Evolutionary conservation across 1,284 basidiomycete genomes (phyloP).

Genomic region (Apiotrichum mycotoxinovorans): DNA sequence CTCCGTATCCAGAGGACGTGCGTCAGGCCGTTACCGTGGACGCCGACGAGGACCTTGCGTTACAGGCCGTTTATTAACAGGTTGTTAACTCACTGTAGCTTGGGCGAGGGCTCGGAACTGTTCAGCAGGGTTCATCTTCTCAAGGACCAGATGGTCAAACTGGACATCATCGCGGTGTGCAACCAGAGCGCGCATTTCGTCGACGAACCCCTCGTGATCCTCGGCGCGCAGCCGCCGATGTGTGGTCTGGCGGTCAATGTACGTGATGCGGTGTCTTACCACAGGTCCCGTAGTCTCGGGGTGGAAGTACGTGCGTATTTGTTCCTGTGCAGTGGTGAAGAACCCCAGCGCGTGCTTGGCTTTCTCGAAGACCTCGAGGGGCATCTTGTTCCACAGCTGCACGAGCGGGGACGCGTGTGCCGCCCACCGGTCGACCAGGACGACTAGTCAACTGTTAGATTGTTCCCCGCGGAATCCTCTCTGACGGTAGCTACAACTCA

Average conservation of each 20-base stretch:
- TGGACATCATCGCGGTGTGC: conserved; percentile 57
- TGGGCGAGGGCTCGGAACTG: conserved; percentile 35
- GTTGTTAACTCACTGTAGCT: background rate
- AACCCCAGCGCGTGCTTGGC: conserved; percentile 20
- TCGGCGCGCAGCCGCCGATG: conserved; percentile 58
- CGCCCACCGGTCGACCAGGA: conserved; percentile 33
- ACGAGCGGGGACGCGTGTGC: conserved; percentile 28
- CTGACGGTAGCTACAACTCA: conserved; percentile 15
- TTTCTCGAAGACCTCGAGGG: conserved; percentile 16
- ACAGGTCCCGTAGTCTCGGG: background rate
- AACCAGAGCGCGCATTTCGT: conserved; percentile 51
- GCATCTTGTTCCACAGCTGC: conserved; percentile 34
- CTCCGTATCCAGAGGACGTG: conserved; percentile 51
- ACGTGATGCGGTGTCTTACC: conserved; percentile 25
- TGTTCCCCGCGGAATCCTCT: background rate
- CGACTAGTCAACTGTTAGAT: conserved; percentile 23
- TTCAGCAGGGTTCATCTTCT: conserved; percentile 43
- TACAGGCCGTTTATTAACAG: background rate
- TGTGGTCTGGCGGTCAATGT: conserved; percentile 32
- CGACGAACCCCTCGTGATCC: conserved; percentile 60
- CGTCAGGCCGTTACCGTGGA: conserved; percentile 50
- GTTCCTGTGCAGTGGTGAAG: conserved; percentile 21
- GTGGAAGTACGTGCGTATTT: conserved; percentile 6
- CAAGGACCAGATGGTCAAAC: conserved; percentile 58
- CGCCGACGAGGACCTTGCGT: conserved; percentile 46